Evolutionary conservation across 352 stramenopile species (phyloP).

Genomic region (Paralagenidium karlingii): DNA sequence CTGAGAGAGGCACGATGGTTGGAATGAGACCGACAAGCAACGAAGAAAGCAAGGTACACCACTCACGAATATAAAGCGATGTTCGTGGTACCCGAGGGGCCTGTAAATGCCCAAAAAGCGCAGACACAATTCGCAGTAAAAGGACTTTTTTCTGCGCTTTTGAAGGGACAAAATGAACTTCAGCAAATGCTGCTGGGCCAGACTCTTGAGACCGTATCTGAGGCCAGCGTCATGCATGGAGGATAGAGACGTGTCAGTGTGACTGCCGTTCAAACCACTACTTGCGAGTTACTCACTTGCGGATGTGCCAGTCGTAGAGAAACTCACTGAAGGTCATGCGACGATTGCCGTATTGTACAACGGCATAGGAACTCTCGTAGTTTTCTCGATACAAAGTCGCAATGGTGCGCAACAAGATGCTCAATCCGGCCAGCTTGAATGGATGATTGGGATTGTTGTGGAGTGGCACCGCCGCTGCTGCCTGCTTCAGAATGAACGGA

Average conservation of each 20-base stretch:
- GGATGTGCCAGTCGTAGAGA: constrained; percentile 75
- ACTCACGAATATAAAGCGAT: constrained; percentile 59
- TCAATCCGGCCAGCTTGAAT: not conserved
- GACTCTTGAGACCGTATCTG: constrained; percentile 51
- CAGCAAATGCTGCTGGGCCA: constrained; percentile 58
- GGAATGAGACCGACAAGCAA: not conserved
- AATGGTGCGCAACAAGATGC: not conserved
- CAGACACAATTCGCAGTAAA: constrained; percentile 49
- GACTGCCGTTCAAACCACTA: not conserved
- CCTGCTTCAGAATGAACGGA: constrained; percentile 37
- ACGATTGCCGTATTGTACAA: constrained; percentile 55
- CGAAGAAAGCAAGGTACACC: not conserved
- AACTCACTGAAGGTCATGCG: constrained; percentile 77
- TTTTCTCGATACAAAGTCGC: constrained; percentile 55
- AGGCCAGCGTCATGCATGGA: not conserved
- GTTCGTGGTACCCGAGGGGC: constrained; percentile 49
- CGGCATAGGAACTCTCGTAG: constrained; percentile 46
- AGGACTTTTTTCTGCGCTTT: constrained; percentile 52
- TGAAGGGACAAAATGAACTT: constrained; percentile 71
- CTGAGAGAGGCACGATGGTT: constrained; percentile 4
- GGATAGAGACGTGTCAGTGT: too few relatives aligned
- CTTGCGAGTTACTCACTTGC: constrained; percentile 24
- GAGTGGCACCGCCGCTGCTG: constrained; percentile 17
- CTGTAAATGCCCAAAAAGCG: constrained; percentile 60
- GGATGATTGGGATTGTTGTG: not conserved